Conservation (phyloP, 2,329 filamentous ascomycete species). For the Ilyonectria robusta region DNA sequence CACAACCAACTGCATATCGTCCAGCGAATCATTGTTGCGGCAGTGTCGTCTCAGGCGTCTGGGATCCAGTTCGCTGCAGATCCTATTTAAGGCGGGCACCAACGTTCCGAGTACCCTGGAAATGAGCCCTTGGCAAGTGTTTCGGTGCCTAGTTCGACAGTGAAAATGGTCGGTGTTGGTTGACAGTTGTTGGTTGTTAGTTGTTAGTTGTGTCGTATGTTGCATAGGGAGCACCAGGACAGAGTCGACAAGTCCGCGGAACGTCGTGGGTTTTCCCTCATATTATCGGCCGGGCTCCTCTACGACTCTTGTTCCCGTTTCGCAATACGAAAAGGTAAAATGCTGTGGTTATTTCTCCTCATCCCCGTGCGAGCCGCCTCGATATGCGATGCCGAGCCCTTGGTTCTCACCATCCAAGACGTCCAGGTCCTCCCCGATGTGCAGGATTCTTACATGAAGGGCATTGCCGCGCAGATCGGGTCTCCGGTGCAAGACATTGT, state of each 20-base stretch:
- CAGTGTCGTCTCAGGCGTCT: neutral
- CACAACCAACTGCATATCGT: constrained; percentile 9
- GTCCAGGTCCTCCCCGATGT: constrained; percentile 43
- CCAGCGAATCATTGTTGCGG: constrained; percentile 2
- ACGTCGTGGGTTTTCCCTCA: neutral
- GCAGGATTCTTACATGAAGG: constrained; percentile 47
- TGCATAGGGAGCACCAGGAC: neutral
- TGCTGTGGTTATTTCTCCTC: constrained; percentile 18
- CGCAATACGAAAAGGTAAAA: constrained; percentile 7
- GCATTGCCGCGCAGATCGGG: constrained; percentile 45
- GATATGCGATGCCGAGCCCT: constrained; percentile 34
- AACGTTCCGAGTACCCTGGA: neutral
- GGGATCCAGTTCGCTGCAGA: constrained; percentile 1
- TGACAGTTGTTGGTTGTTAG: neutral
- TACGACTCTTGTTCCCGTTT: constrained; percentile 8
- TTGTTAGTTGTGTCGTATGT: neutral
- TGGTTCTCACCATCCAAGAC: constrained; percentile 35
- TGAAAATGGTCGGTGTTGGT: constrained; percentile 4
- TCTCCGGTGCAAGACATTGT: constrained; percentile 47
- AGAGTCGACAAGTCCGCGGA: neutral
- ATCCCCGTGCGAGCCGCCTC: constrained; percentile 3
- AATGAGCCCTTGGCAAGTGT: constrained; percentile 3
- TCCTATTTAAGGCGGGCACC: constrained; percentile 1
- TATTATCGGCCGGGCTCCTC: neutral
- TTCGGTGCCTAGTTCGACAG: constrained; percentile 1